Base-by-base conservation (phyloP, 768 basidiomycete genomes). In the Royoungia palumana region DNA sequence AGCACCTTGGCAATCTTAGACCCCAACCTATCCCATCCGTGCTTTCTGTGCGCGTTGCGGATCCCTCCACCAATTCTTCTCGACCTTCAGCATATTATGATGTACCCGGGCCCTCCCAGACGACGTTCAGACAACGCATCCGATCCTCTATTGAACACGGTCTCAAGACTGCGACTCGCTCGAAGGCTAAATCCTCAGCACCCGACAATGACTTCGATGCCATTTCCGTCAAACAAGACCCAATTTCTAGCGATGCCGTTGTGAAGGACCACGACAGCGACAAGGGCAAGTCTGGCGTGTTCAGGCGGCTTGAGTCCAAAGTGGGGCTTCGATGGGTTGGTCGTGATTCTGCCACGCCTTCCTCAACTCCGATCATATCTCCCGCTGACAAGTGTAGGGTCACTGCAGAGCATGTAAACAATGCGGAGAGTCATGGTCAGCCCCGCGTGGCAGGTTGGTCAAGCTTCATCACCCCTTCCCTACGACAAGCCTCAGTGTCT, bases 401-500 rank as follows among this genome's bases (percentile, higher is more conserved):
- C 53, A 44, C 28, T 44, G 52, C 30, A 55, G 64, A 58, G 64
- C 60, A 63, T 64, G 62, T 60, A 47, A 59, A 65, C 62, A 71
- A 73, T 58, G 67, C 55, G 66, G 64, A 73, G 47, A 53, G 50
- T 46, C 60, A 58, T 51, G 69, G 71, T 50, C 71, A 71, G 59
- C 67, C 66, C 57, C 75, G 76, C 61, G 68, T 71, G 51, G 76
- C 80, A 41, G 82, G 80, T 41, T 75, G 74, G 61, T 76, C 79
- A 42, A 76, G 74, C 63, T 88, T 80, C 70, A 69, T 76, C 51
- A 75, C 81, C 37, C 86, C 86, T 37, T 86, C 85, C 32, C 67
- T 88, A 51, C 77, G 81, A 47, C 77, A 77, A 52, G 87, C 79
- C 34, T 86, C 88, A 40, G 75, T 85, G 73, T 89, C 87, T 48